These are phyloP conservation scores for Starmerella apicola DNA, from an alignment of 805 yeast species.

Conservation along the genomic window DNA sequence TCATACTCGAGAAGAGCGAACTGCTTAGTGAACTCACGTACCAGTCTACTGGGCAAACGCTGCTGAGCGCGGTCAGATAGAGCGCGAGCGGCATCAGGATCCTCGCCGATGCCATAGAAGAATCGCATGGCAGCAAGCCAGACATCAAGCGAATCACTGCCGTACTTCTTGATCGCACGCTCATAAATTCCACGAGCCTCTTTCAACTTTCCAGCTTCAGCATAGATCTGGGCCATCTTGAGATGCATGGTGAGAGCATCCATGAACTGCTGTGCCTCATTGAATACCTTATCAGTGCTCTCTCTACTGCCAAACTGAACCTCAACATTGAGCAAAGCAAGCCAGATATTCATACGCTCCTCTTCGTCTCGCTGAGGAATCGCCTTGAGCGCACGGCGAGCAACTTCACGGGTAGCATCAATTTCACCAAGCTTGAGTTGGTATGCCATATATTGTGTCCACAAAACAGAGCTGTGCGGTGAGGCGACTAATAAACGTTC, in stretches of 20 bases:
- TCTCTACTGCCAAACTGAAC: conserved; percentile 84
- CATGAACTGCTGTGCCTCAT: conserved; percentile 80
- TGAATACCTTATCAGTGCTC: conserved; percentile 65
- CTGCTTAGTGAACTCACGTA: conserved; percentile 58
- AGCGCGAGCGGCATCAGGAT: conserved; percentile 40
- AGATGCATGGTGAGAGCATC: conserved; percentile 74
- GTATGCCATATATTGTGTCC: conserved; percentile 99
- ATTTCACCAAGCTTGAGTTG: conserved; percentile 87
- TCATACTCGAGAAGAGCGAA: conserved; percentile 78
- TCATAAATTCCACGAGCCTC: conserved; percentile 61
- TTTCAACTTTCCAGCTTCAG: conserved; percentile 55
- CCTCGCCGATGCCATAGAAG: conserved; percentile 41
- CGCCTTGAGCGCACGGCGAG: conserved; percentile 80
- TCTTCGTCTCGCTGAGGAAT: conserved; percentile 84
- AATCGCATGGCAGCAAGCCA: conserved; percentile 80
- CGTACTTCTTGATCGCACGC: conserved; percentile 66
- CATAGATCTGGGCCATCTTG: conserved; percentile 62
- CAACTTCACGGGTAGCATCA: conserved; percentile 89
- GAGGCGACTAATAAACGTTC: conserved; percentile 85
- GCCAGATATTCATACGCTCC: conserved; percentile 90
- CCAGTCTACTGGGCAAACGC: conserved; percentile 27
- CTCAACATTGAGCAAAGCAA: conserved; percentile 86
- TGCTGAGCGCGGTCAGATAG: conserved; percentile 65
- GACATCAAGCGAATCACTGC: conserved; percentile 48
- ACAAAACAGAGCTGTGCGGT: conserved; percentile 82